These are phyloP conservation scores for Phaeolepiota aurea DNA, from an alignment of 768 basidiomycete genomes.

Conservation along the genomic window DNA sequence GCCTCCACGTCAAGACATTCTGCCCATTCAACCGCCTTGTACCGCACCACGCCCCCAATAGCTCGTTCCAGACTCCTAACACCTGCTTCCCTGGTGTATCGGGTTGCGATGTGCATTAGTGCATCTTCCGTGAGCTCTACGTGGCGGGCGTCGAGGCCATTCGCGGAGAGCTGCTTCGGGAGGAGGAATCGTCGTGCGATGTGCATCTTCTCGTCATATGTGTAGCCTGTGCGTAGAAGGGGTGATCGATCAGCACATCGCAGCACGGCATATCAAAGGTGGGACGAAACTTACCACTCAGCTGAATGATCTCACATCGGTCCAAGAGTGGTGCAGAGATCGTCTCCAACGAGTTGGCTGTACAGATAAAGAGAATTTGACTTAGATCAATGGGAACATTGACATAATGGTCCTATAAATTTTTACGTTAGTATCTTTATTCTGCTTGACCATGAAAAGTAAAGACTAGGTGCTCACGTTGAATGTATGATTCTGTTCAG, in stretches of 20 bases:
- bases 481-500: slow-evolving; percentile 84
- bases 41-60: slow-evolving; percentile 81
- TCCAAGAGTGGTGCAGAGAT: slow-evolving; percentile 85
- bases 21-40: slow-evolving; percentile 89
- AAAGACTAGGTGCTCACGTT: slow-evolving; percentile 36
- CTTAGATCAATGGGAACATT: slow-evolving; percentile 84
- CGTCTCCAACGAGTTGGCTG: slow-evolving; percentile 84
- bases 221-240: slow-evolving; percentile 46
- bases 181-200: slow-evolving; percentile 84
- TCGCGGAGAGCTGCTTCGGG: slow-evolving; percentile 79
- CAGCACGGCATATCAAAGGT: not conserved
- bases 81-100: slow-evolving; percentile 87
- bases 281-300: slow-evolving; percentile 44
- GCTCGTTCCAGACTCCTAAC: slow-evolving; percentile 87
- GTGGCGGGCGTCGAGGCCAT: slow-evolving; percentile 58
- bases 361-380: slow-evolving; percentile 88
- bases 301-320: slow-evolving; percentile 80
- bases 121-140: slow-evolving; percentile 64
- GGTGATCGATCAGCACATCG: not conserved
- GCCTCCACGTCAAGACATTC: slow-evolving; percentile 43
- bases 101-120: slow-evolving; percentile 61
- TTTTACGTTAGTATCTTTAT: not conserved
- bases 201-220: slow-evolving; percentile 85
- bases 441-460: not conserved
- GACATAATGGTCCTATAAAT: slow-evolving; percentile 79